Base-by-base conservation (phyloP, 2,329 filamentous ascomycete genomes). In the Gliomastix tumulicola region DNA sequence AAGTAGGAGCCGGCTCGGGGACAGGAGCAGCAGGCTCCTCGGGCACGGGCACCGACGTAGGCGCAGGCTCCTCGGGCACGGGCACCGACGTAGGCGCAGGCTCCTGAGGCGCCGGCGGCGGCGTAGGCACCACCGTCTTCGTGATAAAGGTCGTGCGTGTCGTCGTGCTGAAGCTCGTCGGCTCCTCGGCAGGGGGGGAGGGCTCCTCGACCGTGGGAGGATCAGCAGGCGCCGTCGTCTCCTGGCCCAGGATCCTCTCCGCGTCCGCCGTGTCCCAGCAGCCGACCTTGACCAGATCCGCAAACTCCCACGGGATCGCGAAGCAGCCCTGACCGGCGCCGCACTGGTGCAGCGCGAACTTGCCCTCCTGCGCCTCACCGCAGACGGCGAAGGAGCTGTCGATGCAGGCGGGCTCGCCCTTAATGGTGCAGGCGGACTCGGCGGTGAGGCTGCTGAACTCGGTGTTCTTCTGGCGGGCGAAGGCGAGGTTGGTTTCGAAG, bases 301-400 rank as follows among this genome's bases (percentile, higher is more conserved):
- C 62, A 10, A 53, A 65, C 25, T 62, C 65, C 61, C 76, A 67
- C 1, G 76, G 76, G 42, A 79, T 51, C 3, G 71, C 76, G 34
- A 66, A 70, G 52, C 76, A 80, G 33, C 57, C 52, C 32, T 53
- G 51, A 9, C 54, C 56, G 2, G 44, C 34, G 1, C 54, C 57
- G 28, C 66, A 66, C 9, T 52, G 41, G 1, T 45, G 48, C 15
- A 76, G 60, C 5, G 53, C 46, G 45, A 71, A 79, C 1, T 46
- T 49, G 15, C 66, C 66, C 6, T 42, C 39, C 10, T 43, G 41
- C 20, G 54, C 52, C n/a, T n/a, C n/a, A n/a, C n/a, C n/a, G 47
- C 76, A 81, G 12, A 50, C 50, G n/a, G 60, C 73, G 5, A 70
- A 47, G 34, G 66, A 60, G 17, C 71, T 69, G 12, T 59, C 50